phyloP scores from a whole-genome alignment of 106 monocot species.

The Dendrobium huoshanense region DNA sequence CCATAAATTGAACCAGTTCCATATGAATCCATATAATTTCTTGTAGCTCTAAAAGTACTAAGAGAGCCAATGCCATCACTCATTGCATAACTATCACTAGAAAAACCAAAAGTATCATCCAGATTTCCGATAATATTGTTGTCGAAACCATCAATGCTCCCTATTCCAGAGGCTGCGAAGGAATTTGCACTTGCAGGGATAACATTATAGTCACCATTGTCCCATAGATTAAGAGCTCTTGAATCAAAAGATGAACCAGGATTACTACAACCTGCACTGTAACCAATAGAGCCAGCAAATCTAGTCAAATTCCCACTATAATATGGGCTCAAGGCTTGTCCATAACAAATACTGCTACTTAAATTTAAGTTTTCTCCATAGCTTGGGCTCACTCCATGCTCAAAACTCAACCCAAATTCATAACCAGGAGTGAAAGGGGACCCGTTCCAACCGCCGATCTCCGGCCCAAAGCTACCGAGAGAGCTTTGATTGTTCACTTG shows the following conservation, averaged over 20 bases:
- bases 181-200: slow-evolving; percentile 30
- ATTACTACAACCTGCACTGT: slow-evolving; percentile 30
- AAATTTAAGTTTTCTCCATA: slow-evolving; percentile 43
- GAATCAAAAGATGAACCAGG: slow-evolving; percentile 46
- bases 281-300: slow-evolving; percentile 35
- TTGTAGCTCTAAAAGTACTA: slow-evolving; percentile 21
- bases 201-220: slow-evolving; percentile 31
- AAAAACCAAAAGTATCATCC: slow-evolving; percentile 29
- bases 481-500: slow-evolving; percentile 46
- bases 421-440: slow-evolving; percentile 56
- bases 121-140: slow-evolving; percentile 6
- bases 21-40: slow-evolving; percentile 41
- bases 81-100: slow-evolving; percentile 22
- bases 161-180: slow-evolving; percentile 32
- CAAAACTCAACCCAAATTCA: slow-evolving; percentile 70
- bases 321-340: slow-evolving; percentile 34
- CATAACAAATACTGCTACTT: slow-evolving; percentile 35
- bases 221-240: slow-evolving; percentile 44
- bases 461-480: slow-evolving; percentile 41
- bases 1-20: slow-evolving; percentile 59
- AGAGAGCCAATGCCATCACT: slow-evolving; percentile 22
- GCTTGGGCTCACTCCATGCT: slow-evolving; percentile 36
- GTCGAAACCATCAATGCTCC: slow-evolving; percentile 23
- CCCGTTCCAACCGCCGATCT: slow-evolving; percentile 40
- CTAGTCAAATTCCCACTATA: slow-evolving; percentile 41